Conservation (phyloP, 2,329 filamentous ascomycete genomes). For the Pyrenochaeta sp. region DNA sequence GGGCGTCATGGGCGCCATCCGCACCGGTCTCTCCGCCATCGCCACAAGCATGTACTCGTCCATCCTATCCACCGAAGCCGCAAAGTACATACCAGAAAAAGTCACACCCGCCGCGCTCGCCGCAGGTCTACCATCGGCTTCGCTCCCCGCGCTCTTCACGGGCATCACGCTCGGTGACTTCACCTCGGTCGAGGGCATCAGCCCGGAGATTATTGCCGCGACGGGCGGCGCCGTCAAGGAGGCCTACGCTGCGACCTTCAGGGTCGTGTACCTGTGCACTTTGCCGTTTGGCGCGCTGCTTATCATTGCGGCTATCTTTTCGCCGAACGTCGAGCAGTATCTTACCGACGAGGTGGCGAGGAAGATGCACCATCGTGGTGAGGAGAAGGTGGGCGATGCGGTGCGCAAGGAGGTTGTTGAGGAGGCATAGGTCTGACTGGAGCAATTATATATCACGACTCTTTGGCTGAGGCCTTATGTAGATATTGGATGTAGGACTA, state of each 20-base stretch:
- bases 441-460: neutral
- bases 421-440: neutral
- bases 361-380: conserved; percentile 45
- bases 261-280: conserved; percentile 55
- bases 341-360: conserved; percentile 55
- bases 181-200: conserved; percentile 34
- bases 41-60: conserved; percentile 40
- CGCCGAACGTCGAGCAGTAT: conserved; percentile 54
- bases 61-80: conserved; percentile 37
- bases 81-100: conserved; percentile 35
- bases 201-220: conserved; percentile 31
- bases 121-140: conserved; percentile 33
- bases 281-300: conserved; percentile 46
- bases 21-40: conserved; percentile 32
- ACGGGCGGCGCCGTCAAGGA: conserved; percentile 47
- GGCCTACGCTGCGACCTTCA: conserved; percentile 56
- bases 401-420: conserved; percentile 25
- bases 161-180: conserved; percentile 34
- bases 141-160: conserved; percentile 28
- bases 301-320: conserved; percentile 49
- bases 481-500: too few species aligned
- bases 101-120: conserved; percentile 32
- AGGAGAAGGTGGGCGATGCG: conserved; percentile 14
- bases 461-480: too few species aligned
- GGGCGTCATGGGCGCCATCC: conserved; percentile 40